Evolutionary conservation across 2,329 filamentous ascomycete species (phyloP), one percentile per base, ranked within the genome.

Genomic region (Aspergillus japonicus): DNA sequence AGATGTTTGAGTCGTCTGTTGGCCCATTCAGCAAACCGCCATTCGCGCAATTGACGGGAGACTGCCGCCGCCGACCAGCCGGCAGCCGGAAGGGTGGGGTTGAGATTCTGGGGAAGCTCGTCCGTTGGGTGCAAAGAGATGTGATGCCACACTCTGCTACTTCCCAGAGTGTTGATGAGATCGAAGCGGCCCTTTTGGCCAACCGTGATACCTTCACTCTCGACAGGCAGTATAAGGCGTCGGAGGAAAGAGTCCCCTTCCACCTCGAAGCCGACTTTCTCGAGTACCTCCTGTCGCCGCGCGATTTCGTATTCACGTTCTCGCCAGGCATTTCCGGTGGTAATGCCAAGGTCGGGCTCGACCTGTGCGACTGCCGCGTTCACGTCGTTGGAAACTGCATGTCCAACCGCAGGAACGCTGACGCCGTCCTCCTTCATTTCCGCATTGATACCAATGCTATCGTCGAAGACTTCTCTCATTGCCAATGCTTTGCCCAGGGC

Each of bases 371-470:
- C 85, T 1, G 93, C 92, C 59, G 88, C 87, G 69, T 90, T 87
- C 89, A 96, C 96, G 72, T 97, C 93, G 42, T 90, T 88, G 14
- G 94, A 74, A 10, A 98, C 89, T 0, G 94, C 96, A 59, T 88
- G 89, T n/a, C 90, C 90, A 1, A 87, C 87, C 0, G 88, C 68
- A 1, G 84, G 78, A 2, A 96, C 84, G n/a, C 90, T 85, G 0
- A 99, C 85, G 10, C 95, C 95, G 66, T 99, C 95, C 63, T 94
- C 89, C 70, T 94, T 96, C 93, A 99, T 98, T 79, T 99, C 95
- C 0, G 89, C 85, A 68, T 98, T 98, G 78, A 99, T 97, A 54
- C 95, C 95, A 21, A 89, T 81, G n/a, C 82, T 86, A 68, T 98
- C 95, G 66, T 99, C 94, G 68, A 99, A 99, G 39, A 98, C 86